Percentiles rank a stretch among this genome's conserved stretches.
phyloP scores from a whole-genome alignment of 352 stramenopile genomes.

The Vaucheria bursata region DNA sequence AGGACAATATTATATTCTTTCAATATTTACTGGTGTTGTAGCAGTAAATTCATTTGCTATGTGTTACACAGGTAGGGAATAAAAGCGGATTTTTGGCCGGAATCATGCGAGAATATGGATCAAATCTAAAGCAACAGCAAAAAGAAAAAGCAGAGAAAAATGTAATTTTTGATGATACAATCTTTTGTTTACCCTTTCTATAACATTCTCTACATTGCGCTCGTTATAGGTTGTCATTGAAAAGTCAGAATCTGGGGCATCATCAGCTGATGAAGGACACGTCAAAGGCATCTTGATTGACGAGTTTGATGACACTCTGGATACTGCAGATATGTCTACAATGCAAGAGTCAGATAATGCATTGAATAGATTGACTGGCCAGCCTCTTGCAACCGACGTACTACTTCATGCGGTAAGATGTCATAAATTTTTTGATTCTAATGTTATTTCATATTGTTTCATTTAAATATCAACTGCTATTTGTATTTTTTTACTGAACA shows the following conservation, averaged over 20 bases:
- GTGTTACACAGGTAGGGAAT: slow-evolving; percentile 44
- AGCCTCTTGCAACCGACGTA: slow-evolving; percentile 65
- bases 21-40: too few species aligned
- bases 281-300: slow-evolving; percentile 53
- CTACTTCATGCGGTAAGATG: slow-evolving; percentile 61
- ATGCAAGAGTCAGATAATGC: too few species aligned
- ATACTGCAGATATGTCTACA: slow-evolving; percentile 10
- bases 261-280: slow-evolving; percentile 66
- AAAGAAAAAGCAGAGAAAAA: not conserved
- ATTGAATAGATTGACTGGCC: slow-evolving; percentile 69
- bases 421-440: too few species aligned
- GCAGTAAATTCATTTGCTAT: too few species aligned
- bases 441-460: too few species aligned
- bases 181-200: not conserved
- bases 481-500: too few species aligned
- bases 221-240: slow-evolving; percentile 43
- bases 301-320: slow-evolving; percentile 1
- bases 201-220: too few species aligned
- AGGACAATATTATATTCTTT: too few species aligned
- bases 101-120: slow-evolving; percentile 45
- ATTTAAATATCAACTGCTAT: too few species aligned
- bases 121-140: not conserved
- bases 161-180: not conserved
- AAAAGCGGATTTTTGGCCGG: slow-evolving; percentile 49
- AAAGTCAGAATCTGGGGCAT: slow-evolving; percentile 46